Evolutionary conservation across 495 filamentous ascomycete species (phyloP).

Genomic region (Aspergillus avenaceus): DNA sequence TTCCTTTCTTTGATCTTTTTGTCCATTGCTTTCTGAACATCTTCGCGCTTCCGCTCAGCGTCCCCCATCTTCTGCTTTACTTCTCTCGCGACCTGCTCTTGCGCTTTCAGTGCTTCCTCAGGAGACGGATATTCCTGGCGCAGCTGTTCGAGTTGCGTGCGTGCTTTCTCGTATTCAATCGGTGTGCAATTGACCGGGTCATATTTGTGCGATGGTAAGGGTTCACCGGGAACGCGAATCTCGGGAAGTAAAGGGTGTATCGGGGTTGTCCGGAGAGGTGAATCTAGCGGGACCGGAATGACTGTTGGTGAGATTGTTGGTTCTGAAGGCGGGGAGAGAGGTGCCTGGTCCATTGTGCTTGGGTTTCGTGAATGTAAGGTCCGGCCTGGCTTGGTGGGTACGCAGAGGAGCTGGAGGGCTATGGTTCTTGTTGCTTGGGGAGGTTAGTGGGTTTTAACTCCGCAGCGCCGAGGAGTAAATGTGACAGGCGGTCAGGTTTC

Average conservation of each 20-base stretch:
- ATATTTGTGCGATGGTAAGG: slow-evolving; percentile 30
- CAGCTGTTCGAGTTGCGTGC: slow-evolving; percentile 31
- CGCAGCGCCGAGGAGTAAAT: background rate
- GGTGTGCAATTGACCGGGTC: slow-evolving; percentile 39
- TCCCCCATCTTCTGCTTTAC: slow-evolving; percentile 36
- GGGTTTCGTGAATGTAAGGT: too few species aligned
- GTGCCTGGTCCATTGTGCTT: slow-evolving; percentile 22
- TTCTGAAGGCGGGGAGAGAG: slow-evolving; percentile 35
- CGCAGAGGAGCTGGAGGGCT: too few species aligned
- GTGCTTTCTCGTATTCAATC: slow-evolving; percentile 27
- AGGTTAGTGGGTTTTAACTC: background rate
- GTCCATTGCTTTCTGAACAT: slow-evolving; percentile 40
- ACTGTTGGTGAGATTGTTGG: slow-evolving; percentile 9
- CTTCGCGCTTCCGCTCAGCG: slow-evolving; percentile 35
- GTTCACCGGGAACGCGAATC: slow-evolving; percentile 33
- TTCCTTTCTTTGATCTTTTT: slow-evolving; percentile 45
- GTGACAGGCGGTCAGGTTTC: slow-evolving; percentile 10
- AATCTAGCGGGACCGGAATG: slow-evolving; percentile 28
- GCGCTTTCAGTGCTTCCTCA: slow-evolving; percentile 36
- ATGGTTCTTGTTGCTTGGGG: too few species aligned
- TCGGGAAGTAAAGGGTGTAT: slow-evolving; percentile 41
- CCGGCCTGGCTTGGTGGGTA: too few species aligned
- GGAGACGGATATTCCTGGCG: slow-evolving; percentile 34
- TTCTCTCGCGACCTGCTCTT: slow-evolving; percentile 37
- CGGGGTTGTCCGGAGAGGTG: slow-evolving; percentile 33